These are phyloP conservation scores for Nannochloris sp. DNA, from an alignment of 139 green algal species.

Conservation along the genomic window DNA sequence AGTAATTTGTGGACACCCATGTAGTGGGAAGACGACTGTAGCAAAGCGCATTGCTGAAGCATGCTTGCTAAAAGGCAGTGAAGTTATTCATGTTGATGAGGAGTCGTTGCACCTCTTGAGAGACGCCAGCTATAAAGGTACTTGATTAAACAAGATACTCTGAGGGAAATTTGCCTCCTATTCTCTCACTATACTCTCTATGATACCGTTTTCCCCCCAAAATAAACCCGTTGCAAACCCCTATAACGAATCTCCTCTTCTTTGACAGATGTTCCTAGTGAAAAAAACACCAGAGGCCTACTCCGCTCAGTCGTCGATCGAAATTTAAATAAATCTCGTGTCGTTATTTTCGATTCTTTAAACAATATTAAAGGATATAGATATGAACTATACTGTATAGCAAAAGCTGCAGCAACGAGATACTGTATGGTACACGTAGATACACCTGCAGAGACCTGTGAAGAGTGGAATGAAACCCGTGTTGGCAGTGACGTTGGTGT, in stretches of 20 bases:
- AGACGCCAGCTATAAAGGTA: constrained; percentile 61
- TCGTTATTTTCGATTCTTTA: constrained; percentile 83
- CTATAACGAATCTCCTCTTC: background rate
- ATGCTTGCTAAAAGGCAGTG: constrained; percentile 21
- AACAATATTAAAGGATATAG: constrained; percentile 92
- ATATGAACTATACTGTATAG: constrained; percentile 93
- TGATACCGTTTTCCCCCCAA: background rate
- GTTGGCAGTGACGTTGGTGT: constrained; percentile 12
- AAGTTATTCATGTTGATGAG: constrained; percentile 68
- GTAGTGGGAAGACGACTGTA: constrained; percentile 70
- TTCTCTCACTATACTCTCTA: background rate
- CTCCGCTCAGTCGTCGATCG: constrained; percentile 72
- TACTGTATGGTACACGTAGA: constrained; percentile 89
- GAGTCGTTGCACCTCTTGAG: constrained; percentile 54
- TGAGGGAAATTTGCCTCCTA: background rate
- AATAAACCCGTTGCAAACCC: background rate
- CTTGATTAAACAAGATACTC: background rate
- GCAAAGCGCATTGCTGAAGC: constrained; percentile 33
- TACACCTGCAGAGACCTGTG: constrained; percentile 39
- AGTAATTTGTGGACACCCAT: constrained; percentile 74
- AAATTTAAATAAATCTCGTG: background rate
- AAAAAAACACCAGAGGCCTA: constrained; percentile 75
- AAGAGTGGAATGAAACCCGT: constrained; percentile 58
- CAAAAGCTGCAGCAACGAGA: constrained; percentile 54
- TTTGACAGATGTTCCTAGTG: constrained; percentile 41